phyloP scores from a whole-genome alignment of 768 basidiomycete genomes.

The Lactarius quietus region DNA sequence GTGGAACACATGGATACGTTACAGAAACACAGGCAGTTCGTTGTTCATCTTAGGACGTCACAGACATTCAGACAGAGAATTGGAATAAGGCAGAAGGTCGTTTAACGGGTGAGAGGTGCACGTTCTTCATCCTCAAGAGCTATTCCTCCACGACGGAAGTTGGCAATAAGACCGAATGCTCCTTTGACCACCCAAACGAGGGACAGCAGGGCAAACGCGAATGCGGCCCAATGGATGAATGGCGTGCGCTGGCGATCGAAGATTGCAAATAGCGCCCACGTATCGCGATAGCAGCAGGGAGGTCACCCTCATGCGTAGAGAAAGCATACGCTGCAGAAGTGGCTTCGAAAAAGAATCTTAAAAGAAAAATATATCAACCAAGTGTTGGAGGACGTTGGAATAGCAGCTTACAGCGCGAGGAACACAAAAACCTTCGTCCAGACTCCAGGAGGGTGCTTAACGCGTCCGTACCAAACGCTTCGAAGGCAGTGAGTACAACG shows the following conservation, averaged over 20 bases:
- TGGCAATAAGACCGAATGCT: constrained; percentile 47
- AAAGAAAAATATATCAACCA: not conserved
- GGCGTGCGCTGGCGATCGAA: constrained; percentile 67
- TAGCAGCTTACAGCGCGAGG: constrained; percentile 65
- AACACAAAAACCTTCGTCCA: constrained; percentile 97
- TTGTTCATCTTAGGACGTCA: too few species aligned
- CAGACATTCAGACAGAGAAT: not conserved
- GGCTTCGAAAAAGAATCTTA: constrained; percentile 85
- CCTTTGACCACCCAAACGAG: constrained; percentile 84
- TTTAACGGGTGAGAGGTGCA: constrained; percentile 63
- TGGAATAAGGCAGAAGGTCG: not conserved
- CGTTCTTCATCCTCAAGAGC: constrained; percentile 83
- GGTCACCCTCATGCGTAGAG: constrained; percentile 84
- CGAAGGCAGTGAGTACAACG: constrained; percentile 76
- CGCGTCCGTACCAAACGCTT: constrained; percentile 85
- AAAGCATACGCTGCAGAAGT: constrained; percentile 95
- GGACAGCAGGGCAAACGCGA: constrained; percentile 81
- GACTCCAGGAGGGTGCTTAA: constrained; percentile 61
- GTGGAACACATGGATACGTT: not conserved
- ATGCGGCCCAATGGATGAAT: constrained; percentile 89
- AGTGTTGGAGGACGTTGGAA: constrained; percentile 2
- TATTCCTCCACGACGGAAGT: constrained; percentile 45
- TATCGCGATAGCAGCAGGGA: constrained; percentile 90
- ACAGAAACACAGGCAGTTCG: not conserved
- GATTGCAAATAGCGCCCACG: constrained; percentile 93